Conservation (phyloP, 768 basidiomycete species). For the Stropharia rugosoannulata region DNA sequence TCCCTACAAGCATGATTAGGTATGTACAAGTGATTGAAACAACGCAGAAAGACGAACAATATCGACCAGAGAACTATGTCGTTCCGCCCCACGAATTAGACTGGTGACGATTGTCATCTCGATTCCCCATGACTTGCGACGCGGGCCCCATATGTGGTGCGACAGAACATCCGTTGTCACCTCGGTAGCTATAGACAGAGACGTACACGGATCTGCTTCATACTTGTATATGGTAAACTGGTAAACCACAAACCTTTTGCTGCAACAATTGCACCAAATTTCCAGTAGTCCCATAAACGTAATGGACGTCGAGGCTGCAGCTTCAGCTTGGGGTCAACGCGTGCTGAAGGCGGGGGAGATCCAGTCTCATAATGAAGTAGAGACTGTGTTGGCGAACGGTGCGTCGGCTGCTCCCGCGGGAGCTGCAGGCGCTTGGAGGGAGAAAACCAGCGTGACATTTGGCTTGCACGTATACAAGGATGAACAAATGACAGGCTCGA, state of each 20-base stretch:
- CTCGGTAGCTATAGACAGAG: constrained; percentile 34
- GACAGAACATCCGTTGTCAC: constrained; percentile 67
- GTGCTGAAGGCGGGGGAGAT: constrained; percentile 69
- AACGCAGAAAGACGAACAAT: constrained; percentile 49
- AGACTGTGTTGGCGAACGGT: constrained; percentile 27
- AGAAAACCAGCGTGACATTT: constrained; percentile 26
- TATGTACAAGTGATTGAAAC: not conserved
- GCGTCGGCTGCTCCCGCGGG: constrained; percentile 20
- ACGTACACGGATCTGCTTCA: constrained; percentile 1
- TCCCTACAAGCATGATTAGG: constrained; percentile 26
- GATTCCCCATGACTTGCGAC: constrained; percentile 89
- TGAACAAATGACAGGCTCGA: constrained; percentile 6
- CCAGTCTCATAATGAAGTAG: constrained; percentile 64
- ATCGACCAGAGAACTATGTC: constrained; percentile 81
- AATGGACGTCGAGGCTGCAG: constrained; percentile 53
- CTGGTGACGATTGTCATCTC: constrained; percentile 90
- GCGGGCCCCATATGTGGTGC: constrained; percentile 85
- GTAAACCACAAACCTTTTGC: constrained; percentile 54
- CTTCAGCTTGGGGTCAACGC: constrained; percentile 69
- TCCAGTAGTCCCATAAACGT: constrained; percentile 71
- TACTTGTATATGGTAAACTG: not conserved
- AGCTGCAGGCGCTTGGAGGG: constrained; percentile 13
- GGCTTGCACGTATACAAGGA: constrained; percentile 11
- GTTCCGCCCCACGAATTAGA: constrained; percentile 80
- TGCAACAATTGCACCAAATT: constrained; percentile 62